Percentiles rank a stretch among this genome's conserved stretches.
These are phyloP conservation scores for Entoloma clypeatum DNA, from an alignment of 1,284 basidiomycete species.

Conservation along the genomic window DNA sequence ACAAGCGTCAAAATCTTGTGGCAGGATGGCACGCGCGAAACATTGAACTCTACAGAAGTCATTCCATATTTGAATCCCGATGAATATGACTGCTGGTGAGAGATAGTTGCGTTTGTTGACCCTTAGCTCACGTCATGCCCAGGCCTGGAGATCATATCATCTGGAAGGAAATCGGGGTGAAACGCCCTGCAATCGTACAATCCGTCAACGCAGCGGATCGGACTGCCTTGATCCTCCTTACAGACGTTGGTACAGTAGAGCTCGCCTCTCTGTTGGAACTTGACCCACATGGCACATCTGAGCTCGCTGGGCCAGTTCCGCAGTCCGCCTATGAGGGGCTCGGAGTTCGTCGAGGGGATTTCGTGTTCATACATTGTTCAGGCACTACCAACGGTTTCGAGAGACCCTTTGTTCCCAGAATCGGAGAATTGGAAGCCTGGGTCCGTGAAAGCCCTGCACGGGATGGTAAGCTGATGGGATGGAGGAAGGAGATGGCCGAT, in stretches of 20 bases:
- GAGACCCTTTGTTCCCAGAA: conserved; percentile 64
- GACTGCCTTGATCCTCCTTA: conserved; percentile 61
- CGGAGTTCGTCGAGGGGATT: conserved; percentile 79
- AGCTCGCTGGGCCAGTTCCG: conserved; percentile 40
- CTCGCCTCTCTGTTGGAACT: conserved; percentile 84
- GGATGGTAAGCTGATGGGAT: conserved; percentile 54
- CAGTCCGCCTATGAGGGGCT: conserved; percentile 53
- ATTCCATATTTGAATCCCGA: conserved; percentile 83
- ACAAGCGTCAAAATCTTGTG: conserved; percentile 76
- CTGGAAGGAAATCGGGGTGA: conserved; percentile 76
- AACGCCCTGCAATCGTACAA: conserved; percentile 74
- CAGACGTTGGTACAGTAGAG: conserved; percentile 53
- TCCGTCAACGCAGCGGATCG: conserved; percentile 70
- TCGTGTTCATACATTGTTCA: conserved; percentile 73
- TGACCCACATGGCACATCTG: conserved; percentile 72
- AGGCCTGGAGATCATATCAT: conserved; percentile 91
- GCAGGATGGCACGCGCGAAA: conserved; percentile 79
- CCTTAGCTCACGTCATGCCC: conserved; percentile 13
- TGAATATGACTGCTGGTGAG: conserved; percentile 83
- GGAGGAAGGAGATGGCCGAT: conserved; percentile 65
- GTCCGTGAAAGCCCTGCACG: conserved; percentile 57
- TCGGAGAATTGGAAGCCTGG: conserved; percentile 79
- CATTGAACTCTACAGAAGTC: conserved; percentile 57
- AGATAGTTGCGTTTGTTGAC: conserved; percentile 6
- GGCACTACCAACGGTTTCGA: conserved; percentile 66